Conservation (phyloP, 2,329 filamentous ascomycete species). For the Aureobasidium leucospermi region DNA sequence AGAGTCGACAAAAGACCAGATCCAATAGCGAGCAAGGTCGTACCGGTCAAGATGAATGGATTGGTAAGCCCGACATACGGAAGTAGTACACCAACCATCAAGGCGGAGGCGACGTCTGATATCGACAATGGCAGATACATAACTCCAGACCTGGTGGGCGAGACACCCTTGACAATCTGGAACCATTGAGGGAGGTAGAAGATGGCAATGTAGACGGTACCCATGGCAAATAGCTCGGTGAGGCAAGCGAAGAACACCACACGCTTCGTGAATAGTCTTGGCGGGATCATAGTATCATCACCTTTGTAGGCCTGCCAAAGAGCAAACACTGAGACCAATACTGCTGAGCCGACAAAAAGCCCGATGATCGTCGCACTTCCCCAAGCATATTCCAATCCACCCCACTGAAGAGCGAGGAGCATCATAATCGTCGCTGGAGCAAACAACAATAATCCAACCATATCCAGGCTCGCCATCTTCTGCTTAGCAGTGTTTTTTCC, state of each 20-base stretch:
- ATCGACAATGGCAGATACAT: slow-evolving; percentile 30
- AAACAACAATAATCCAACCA: background rate
- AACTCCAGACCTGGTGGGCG: slow-evolving; percentile 41
- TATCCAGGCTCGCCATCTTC: slow-evolving; percentile 31
- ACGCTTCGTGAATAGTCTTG: background rate
- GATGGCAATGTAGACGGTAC: slow-evolving; percentile 32
- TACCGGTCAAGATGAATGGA: slow-evolving; percentile 38
- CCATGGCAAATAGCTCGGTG: background rate
- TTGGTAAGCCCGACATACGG: slow-evolving; percentile 42
- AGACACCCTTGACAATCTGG: slow-evolving; percentile 42
- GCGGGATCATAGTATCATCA: slow-evolving; percentile 10
- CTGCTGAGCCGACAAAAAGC: slow-evolving; percentile 36
- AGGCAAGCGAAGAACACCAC: background rate
- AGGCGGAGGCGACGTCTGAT: slow-evolving; percentile 37
- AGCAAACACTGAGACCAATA: slow-evolving; percentile 16
- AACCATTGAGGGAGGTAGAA: slow-evolving; percentile 35
- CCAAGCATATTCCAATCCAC: slow-evolving; percentile 33
- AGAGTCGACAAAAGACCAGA: slow-evolving; percentile 41
- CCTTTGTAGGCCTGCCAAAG: background rate
- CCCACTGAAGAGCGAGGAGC: slow-evolving; percentile 42
- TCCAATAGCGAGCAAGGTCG: slow-evolving; percentile 39
- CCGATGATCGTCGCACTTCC: slow-evolving; percentile 37
- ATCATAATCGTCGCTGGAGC: slow-evolving; percentile 26
- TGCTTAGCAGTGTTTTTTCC: slow-evolving; percentile 13
- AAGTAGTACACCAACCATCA: slow-evolving; percentile 34